phyloP scores from a whole-genome alignment of 306 rosid species.

The Medicago truncatula region DNA sequence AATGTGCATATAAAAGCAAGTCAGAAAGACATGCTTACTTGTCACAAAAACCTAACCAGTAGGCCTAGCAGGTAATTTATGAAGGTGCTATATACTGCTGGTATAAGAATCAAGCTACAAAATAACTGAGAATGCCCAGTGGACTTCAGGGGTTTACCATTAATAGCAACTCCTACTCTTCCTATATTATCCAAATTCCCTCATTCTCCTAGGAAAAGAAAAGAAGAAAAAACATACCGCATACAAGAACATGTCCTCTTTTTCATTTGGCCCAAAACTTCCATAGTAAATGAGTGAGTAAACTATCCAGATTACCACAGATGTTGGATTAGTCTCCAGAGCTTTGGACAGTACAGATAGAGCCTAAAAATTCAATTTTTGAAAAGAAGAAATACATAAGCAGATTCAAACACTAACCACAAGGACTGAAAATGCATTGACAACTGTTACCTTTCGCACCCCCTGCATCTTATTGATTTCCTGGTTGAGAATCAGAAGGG shows the following conservation, averaged over 20 bases:
- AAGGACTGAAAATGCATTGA: slow-evolving; percentile 22
- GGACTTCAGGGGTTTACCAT: slow-evolving; percentile 39
- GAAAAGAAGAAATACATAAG: slow-evolving; percentile 29
- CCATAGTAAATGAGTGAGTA: slow-evolving; percentile 82
- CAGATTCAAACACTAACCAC: slow-evolving; percentile 29
- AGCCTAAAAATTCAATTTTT: slow-evolving; percentile 67
- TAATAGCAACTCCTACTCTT: slow-evolving; percentile 25
- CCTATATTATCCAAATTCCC: slow-evolving; percentile 19
- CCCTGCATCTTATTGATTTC: slow-evolving; percentile 68
- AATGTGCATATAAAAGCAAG: neutral
- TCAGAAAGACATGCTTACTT: slow-evolving; percentile 12
- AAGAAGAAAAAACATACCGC: slow-evolving; percentile 76
- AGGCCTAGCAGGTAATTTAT: slow-evolving; percentile 26
- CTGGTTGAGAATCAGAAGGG: slow-evolving; percentile 83
- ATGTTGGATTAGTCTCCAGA: slow-evolving; percentile 76
- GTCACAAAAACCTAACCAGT: slow-evolving; percentile 6
- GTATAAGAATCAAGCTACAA: slow-evolving; percentile 20
- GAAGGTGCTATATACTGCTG: slow-evolving; percentile 22
- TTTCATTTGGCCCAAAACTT: slow-evolving; percentile 62
- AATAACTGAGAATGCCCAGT: slow-evolving; percentile 29
- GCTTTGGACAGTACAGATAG: slow-evolving; percentile 77
- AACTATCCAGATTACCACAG: slow-evolving; percentile 71
- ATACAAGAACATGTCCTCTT: slow-evolving; percentile 87
- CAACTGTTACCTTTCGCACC: slow-evolving; percentile 69
- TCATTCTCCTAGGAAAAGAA: slow-evolving; percentile 37